Evolutionary conservation across 768 basidiomycete species (phyloP), one percentile per base, ranked within the genome.

Genomic region (Boletus reticuloceps): DNA sequence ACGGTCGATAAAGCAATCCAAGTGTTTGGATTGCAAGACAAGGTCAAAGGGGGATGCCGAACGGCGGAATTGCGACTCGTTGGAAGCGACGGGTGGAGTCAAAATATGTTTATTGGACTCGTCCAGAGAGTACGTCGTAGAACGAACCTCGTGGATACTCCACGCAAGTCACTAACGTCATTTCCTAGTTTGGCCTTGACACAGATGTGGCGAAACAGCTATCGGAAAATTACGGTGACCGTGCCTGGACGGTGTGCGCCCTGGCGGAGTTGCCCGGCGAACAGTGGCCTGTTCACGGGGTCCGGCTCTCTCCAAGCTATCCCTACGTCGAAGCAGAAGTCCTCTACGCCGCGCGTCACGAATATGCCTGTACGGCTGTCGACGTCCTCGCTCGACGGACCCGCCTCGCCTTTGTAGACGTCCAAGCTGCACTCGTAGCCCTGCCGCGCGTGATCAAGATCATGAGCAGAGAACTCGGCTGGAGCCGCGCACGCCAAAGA

Each of bases 91-190:
- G 92, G 87, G 11, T 99, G 96, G 96, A 89, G 82, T 69, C 79
- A 87, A 63, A 94, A 93, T 69, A 97, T 98, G 94, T 98, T 94
- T 70, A 96, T 98, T 71, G 88, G 92, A 51, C 78, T 99, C 55
- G 88, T 95, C 63, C 96, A 99, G 72, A 81, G 89, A 59, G 91
- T 92, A 51, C 47, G 84, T 53, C 16, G 12, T 20, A 37, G 3
- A 9, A n/a, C 53, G 4, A 8, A 39, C 19, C 6, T 13, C 31
- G 3, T 34, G n/a, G 19, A 20, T 16, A 14, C 7, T 11, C 8
- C 17, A 13, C 8, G 5, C 36, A 3, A 1, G 4, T 36, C 48
- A 20, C 50, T 64, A 17, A 61, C 27, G 7, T 41, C 39, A 5
- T 36, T 29, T 50, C 12, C 5, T 51, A 93, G 91, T 96, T 91